phyloP scores from a whole-genome alignment of 371 early-diverging fungal species.

The Syncephalastrum racemosum region DNA sequence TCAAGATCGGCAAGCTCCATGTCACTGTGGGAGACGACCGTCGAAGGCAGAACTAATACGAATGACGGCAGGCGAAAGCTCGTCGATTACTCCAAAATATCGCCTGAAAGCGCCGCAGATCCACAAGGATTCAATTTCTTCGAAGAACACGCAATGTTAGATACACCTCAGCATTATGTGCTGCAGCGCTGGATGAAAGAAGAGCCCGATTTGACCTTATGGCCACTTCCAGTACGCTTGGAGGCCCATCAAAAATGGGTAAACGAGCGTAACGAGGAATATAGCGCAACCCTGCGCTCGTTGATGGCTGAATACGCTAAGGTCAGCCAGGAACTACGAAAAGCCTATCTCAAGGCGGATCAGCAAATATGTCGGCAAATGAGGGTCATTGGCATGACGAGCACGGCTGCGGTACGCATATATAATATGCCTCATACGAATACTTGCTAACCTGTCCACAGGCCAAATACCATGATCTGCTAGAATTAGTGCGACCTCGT shows the following conservation, averaged over 20 bases:
- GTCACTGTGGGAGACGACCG: conserved; percentile 7
- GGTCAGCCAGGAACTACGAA: conserved; percentile 44
- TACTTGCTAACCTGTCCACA: conserved; percentile 12
- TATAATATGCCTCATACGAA: not conserved
- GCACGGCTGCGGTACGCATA: conserved; percentile 66
- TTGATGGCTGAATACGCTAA: conserved; percentile 38
- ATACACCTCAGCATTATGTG: conserved; percentile 18
- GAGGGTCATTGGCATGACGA: conserved; percentile 70
- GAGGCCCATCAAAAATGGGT: conserved; percentile 60
- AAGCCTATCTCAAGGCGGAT: conserved; percentile 36
- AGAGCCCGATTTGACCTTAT: conserved; percentile 48
- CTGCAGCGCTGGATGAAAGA: conserved; percentile 44
- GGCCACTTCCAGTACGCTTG: conserved; percentile 54
- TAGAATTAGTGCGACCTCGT: conserved; percentile 48
- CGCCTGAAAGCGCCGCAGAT: conserved; percentile 4
- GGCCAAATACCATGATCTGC: conserved; percentile 64
- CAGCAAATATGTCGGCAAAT: conserved; percentile 42
- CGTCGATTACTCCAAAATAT: conserved; percentile 40
- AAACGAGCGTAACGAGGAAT: conserved; percentile 29
- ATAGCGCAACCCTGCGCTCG: conserved; percentile 25
- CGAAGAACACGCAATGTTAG: conserved; percentile 7
- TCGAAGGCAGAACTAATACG: conserved; percentile 9
- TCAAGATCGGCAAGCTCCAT: conserved; percentile 8
- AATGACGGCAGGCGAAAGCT: conserved; percentile 22
- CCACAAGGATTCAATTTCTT: conserved; percentile 29